Evolutionary conservation across 768 basidiomycete species (phyloP).

Genomic region (Lactarius akahatsu): DNA sequence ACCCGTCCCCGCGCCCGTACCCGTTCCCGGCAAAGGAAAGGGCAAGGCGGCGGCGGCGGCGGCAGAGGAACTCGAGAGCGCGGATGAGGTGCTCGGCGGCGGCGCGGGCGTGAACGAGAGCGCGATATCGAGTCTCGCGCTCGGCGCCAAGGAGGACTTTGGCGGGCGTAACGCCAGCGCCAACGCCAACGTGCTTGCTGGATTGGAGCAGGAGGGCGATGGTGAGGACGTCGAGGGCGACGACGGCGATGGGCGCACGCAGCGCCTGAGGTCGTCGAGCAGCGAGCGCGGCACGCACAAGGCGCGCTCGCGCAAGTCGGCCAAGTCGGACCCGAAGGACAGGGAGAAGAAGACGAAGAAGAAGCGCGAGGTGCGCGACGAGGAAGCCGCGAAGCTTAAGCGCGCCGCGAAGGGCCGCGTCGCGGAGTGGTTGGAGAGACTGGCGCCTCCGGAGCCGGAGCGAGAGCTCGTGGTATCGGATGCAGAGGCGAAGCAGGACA

Average conservation of each 20-base stretch:
- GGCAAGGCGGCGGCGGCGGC: neutral
- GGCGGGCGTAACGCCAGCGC: conserved; percentile 39
- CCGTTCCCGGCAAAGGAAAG: conserved; percentile 13
- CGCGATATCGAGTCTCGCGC: conserved; percentile 49
- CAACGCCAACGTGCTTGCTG: neutral
- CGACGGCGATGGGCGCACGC: conserved; percentile 25
- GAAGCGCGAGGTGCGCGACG: conserved; percentile 33
- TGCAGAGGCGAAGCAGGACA: neutral
- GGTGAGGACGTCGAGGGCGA: conserved; percentile 8
- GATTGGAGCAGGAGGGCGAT: neutral
- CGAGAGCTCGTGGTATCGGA: neutral
- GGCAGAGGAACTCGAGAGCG: neutral
- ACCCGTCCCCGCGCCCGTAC: conserved; percentile 7
- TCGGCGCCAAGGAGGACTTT: conserved; percentile 36
- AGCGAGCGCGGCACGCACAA: conserved; percentile 29
- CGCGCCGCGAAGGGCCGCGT: conserved; percentile 65
- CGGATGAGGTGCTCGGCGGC: neutral
- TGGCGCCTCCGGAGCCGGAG: conserved; percentile 48
- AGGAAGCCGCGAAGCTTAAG: conserved; percentile 41
- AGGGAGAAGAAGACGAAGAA: conserved; percentile 30
- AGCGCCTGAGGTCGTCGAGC: conserved; percentile 20
- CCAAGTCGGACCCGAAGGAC: conserved; percentile 16
- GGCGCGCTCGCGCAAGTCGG: conserved; percentile 23
- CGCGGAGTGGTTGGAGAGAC: conserved; percentile 73
- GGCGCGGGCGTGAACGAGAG: conserved; percentile 40